phyloP scores from a whole-genome alignment of 768 basidiomycete genomes.

The Podaxis rugospora region DNA sequence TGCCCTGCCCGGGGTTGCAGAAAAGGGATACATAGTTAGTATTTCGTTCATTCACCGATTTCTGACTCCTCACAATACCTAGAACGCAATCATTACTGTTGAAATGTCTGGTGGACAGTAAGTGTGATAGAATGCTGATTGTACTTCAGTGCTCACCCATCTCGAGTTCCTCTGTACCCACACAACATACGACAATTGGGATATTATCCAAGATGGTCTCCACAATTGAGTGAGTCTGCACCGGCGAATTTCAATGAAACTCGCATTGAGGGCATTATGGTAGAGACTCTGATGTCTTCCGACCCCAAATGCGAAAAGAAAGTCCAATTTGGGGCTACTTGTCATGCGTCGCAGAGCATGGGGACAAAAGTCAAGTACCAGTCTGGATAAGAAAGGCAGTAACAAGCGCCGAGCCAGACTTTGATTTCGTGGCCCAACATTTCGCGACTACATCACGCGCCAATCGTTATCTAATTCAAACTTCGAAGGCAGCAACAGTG shows the following conservation, averaged over 20 bases:
- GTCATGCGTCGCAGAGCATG: conserved; percentile 21
- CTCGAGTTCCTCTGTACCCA: conserved; percentile 24
- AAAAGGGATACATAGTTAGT: conserved; percentile 26
- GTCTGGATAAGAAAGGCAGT: conserved; percentile 21
- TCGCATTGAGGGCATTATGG: not conserved
- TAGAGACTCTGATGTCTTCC: conserved; percentile 23
- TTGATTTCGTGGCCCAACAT: conserved; percentile 16
- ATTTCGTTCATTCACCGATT: not conserved
- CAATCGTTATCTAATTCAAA: conserved; percentile 26
- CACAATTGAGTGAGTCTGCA: conserved; percentile 19
- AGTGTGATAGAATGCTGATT: conserved; percentile 2
- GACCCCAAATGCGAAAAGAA: conserved; percentile 18
- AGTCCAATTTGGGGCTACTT: conserved; percentile 28
- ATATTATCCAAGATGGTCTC: conserved; percentile 28
- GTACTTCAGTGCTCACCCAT: not conserved
- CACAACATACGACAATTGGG: conserved; percentile 25
- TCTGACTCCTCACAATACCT: not conserved
- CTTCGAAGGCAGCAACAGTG: conserved; percentile 25
- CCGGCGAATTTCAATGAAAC: not conserved
- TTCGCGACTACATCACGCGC: conserved; percentile 20
- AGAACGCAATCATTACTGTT: conserved; percentile 25
- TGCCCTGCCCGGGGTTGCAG: conserved; percentile 27
- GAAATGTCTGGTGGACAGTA: conserved; percentile 28
- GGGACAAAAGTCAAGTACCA: conserved; percentile 17
- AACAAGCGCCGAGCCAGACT: conserved; percentile 18